Base-by-base conservation (phyloP, 179 eudicot genomes). In the Spinacia oleracea region DNA sequence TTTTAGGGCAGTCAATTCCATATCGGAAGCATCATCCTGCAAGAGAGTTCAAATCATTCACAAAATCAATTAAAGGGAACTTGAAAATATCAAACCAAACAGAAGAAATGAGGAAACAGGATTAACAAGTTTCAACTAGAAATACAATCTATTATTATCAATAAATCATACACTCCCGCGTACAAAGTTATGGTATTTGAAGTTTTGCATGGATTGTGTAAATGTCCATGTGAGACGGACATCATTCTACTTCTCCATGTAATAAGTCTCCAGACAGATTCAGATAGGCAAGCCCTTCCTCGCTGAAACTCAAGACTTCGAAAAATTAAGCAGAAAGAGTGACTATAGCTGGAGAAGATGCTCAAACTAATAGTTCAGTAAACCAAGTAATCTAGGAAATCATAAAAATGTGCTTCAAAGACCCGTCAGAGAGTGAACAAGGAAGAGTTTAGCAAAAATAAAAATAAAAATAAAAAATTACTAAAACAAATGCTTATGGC, bases 21-120 rank as follows among this genome's bases (percentile, higher is more conserved):
- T 48, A 18, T 43, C 43, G 32, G 65, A 56, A 77, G 80, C 83
- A 55, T 40, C 75, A 35, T 79, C 70, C 85, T 83, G 74, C 43
- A 79, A 40, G 20, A 34, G 34, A 48, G 53, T 38, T 40, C 25
- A 79, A 59, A 20, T 43, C 53, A 59, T 18, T 20, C 5, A 29
- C 48, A 45, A 50, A 34, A 38, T 14, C 34, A 74, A 27, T 31
- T 15, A 67, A 51, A 6, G 16, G n/a, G 59, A 60, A 74, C 46
- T 27, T 16, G 59, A 11, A 72, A 73, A 23, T 31, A 45, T 18
- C 18, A 75, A 34, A 20, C 31, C 46, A 74, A 74, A 34, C 27
- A 35, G 14, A 55, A 23, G 10, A 4, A 25, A 10, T 9, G 8
- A 23, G 63, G 15, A 25, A 74, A 73, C 25, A 21, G 35, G 59